These are phyloP conservation scores for Stereum hirsutum DNA, from an alignment of 1,284 basidiomycete genomes.

Conservation along the genomic window DNA sequence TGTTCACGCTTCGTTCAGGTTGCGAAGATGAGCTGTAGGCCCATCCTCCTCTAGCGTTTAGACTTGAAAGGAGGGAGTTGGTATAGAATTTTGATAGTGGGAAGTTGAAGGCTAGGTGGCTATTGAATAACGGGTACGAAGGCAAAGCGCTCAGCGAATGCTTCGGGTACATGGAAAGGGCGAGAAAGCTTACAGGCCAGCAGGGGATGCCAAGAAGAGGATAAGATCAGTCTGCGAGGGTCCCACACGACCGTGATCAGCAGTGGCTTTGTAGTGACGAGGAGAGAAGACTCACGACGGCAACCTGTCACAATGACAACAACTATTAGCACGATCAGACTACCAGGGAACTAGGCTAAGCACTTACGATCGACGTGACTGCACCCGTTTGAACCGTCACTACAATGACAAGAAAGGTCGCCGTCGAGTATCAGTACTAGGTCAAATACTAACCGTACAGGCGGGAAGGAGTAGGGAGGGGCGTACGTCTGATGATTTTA, in stretches of 20 bases:
- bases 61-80: slow-evolving; percentile 1
- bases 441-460: too few species aligned
- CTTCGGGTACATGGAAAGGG: background rate
- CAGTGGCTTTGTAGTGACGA: background rate
- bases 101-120: background rate
- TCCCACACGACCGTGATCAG: too few species aligned
- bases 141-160: background rate
- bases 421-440: background rate
- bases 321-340: too few species aligned
- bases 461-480: background rate
- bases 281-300: background rate
- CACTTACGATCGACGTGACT: too few species aligned
- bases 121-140: background rate
- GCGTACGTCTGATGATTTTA: background rate
- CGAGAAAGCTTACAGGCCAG: background rate
- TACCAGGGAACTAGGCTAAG: background rate
- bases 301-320: background rate
- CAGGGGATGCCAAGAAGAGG: background rate
- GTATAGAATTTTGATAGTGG: background rate
- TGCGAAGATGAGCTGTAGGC: background rate
- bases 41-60: background rate
- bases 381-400: background rate
- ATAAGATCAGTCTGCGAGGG: too few species aligned
- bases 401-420: background rate
- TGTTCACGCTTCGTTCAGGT: too few species aligned